A percentile compares a stretch with the other conserved stretches of the same genome.
Conservation (phyloP, 2,329 filamentous ascomycete genomes). For the Aspergillus pseudoviridinutans region DNA sequence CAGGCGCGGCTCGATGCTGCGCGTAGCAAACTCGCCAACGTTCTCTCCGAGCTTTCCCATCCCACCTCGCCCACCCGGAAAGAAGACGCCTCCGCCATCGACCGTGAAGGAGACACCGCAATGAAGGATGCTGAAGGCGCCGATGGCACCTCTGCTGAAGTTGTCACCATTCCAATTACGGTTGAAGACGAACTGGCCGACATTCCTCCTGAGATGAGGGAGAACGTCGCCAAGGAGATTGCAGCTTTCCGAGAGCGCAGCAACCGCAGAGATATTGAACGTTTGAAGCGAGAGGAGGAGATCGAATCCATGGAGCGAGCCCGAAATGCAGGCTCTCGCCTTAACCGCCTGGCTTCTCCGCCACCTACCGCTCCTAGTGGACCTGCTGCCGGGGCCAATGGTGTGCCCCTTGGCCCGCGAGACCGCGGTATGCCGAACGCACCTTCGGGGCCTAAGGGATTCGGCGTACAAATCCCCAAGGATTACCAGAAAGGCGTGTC, state of each 20-base stretch:
- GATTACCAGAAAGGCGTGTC: conserved; percentile 73
- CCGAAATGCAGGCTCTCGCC: conserved; percentile 61
- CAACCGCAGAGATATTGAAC: conserved; percentile 81
- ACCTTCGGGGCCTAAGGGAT: conserved; percentile 66
- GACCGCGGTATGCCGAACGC: conserved; percentile 67
- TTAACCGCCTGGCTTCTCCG: conserved; percentile 68
- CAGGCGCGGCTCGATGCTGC: conserved; percentile 69
- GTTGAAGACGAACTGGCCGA: conserved; percentile 92
- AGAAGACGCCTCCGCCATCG: conserved; percentile 46
- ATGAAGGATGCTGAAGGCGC: conserved; percentile 63
- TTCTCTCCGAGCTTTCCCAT: conserved; percentile 68
- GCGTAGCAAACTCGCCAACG: conserved; percentile 62
- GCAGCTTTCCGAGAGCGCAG: conserved; percentile 90
- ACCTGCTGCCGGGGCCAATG: conserved; percentile 63
- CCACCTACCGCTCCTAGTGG: conserved; percentile 60
- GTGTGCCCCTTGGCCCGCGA: conserved; percentile 70
- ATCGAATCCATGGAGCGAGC: conserved; percentile 80
- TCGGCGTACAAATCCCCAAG: conserved; percentile 60
- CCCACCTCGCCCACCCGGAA: conserved; percentile 51
- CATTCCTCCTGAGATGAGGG: conserved; percentile 93
- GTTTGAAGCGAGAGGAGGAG: conserved; percentile 83
- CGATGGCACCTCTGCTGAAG: conserved; percentile 66
- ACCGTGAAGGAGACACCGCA: conserved; percentile 62
- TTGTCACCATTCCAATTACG: conserved; percentile 82
- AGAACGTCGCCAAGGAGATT: conserved; percentile 91